Base-by-base conservation (phyloP, 2,329 filamentous ascomycete species). In the Fusarium liriodendri region DNA sequence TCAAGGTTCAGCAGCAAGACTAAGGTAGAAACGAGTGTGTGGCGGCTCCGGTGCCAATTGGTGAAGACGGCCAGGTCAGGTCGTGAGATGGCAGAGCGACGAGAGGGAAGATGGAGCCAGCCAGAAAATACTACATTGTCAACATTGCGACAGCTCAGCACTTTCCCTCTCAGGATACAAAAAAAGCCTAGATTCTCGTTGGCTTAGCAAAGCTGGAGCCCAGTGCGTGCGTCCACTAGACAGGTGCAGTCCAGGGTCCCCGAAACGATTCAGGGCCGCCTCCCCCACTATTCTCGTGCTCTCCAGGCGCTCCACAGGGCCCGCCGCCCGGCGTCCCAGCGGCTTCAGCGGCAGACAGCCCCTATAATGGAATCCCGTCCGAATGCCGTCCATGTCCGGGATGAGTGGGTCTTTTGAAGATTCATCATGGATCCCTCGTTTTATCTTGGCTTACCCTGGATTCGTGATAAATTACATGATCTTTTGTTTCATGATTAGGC, bases 61-160 rank as follows among this genome's bases (percentile, higher is more conserved):
- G 33, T 37, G 59, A 66, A 55, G 55, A 64, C 42, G 59, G 45
- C 38, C 35, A 61, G 61, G 38, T 42, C 72, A 62, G 55, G 63
- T 64, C 57, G 38, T 57, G 62, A 64, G 64, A 67, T 71, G 68
- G 45, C 67, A 62, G 63, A 40, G 61, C 55, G 59, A 70, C 59
- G 66, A 72, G 67, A 77, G 65, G 54, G 74, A 67, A 14, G 65
- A 66, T 59, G 65, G 69, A 64, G 47, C 42, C 57, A 35, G 64
- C 50, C 60, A 64, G 38, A 73, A 64, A 70, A 62, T 66, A 62
- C 75, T 69, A 66, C 72, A 75, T 70, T 74, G 67, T 70, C 73
- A 73, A 71, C 63, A 76, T 78, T 75, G 73, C 72, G 70, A 77
- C 76, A 74, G 62, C 72, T 73, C 45, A 74, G 38, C 61, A 74